Percentiles rank a stretch among this genome's conserved stretches.
phyloP scores from a whole-genome alignment of 768 basidiomycete genomes.

The Mycena haematopus region DNA sequence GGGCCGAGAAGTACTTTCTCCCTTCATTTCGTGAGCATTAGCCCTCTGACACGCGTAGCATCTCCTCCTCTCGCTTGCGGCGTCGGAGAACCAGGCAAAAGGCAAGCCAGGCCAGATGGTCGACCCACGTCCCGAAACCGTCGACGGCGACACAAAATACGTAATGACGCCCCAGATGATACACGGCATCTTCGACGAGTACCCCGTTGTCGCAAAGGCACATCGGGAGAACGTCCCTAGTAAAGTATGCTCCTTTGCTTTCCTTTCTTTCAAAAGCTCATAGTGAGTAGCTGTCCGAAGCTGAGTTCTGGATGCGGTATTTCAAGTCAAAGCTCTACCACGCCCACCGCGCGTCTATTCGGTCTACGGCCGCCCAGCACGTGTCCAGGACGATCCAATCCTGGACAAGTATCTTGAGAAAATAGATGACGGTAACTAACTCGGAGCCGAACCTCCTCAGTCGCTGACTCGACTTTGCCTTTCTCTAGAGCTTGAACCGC shows the following conservation, averaged over 20 bases:
- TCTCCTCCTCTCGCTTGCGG: conserved; percentile 76
- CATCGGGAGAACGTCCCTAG: conserved; percentile 92
- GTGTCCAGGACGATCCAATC: conserved; percentile 91
- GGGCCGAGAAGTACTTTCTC: conserved; percentile 76
- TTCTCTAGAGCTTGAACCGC: conserved; percentile 76
- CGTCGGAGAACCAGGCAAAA: conserved; percentile 73
- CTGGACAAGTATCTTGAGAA: conserved; percentile 97
- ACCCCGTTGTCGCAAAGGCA: conserved; percentile 91
- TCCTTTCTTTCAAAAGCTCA: conserved; percentile 2
- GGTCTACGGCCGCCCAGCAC: conserved; percentile 82
- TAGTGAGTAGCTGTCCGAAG: conserved; percentile 74
- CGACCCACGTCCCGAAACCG: conserved; percentile 85
- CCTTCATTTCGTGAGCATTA: conserved; percentile 27
- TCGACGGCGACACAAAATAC: conserved; percentile 88
- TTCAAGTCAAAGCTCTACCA: conserved; percentile 97
- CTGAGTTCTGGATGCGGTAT: conserved; percentile 96
- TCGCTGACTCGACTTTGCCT: conserved; percentile 10
- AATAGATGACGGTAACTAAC: conserved; percentile 85
- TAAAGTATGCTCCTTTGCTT: conserved; percentile 61
- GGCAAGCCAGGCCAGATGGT: conserved; percentile 88
- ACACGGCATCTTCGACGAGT: conserved; percentile 97
- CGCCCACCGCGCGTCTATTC: conserved; percentile 90
- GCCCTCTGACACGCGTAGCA: conserved; percentile 53
- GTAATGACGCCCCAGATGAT: conserved; percentile 91
- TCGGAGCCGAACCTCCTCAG: background rate